Evolutionary conservation across 2,329 filamentous ascomycete genomes (phyloP).

Genomic region (Metarhizium humberi): DNA sequence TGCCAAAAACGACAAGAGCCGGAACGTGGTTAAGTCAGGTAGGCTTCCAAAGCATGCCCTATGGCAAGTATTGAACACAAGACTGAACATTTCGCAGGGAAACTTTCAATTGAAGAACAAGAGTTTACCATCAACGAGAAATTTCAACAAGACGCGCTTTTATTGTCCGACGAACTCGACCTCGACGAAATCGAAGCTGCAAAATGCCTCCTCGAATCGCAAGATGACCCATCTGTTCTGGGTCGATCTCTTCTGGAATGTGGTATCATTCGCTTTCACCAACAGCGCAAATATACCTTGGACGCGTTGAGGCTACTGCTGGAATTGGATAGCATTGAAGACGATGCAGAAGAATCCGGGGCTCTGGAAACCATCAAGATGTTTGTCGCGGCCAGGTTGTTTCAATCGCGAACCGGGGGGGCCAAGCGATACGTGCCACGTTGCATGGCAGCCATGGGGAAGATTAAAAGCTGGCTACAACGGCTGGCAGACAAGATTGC

Average conservation of each 20-base stretch:
- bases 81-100: constrained; percentile 44
- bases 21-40: constrained; percentile 62
- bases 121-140: constrained; percentile 77
- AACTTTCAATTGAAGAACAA: constrained; percentile 60
- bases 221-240: constrained; percentile 57
- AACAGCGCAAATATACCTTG: constrained; percentile 71
- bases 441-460: constrained; percentile 67
- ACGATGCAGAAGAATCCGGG: constrained; percentile 39
- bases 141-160: constrained; percentile 74
- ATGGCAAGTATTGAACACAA: background rate
- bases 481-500: constrained; percentile 67
- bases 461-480: constrained; percentile 68
- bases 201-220: constrained; percentile 62
- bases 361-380: constrained; percentile 23
- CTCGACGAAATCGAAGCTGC: constrained; percentile 84
- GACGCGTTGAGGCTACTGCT: constrained; percentile 77
- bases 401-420: constrained; percentile 23
- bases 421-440: constrained; percentile 59
- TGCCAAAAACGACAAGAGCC: constrained; percentile 63
- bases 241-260: constrained; percentile 68
- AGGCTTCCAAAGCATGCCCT: constrained; percentile 15
- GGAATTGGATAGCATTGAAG: constrained; percentile 47
- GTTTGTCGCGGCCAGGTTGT: constrained; percentile 24
- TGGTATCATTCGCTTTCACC: constrained; percentile 80
- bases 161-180: constrained; percentile 79